A percentile compares a stretch with the other conserved stretches of the same genome.
Evolutionary conservation across 768 basidiomycete species (phyloP).

Genomic region (Phylloporus rhodoxanthus): DNA sequence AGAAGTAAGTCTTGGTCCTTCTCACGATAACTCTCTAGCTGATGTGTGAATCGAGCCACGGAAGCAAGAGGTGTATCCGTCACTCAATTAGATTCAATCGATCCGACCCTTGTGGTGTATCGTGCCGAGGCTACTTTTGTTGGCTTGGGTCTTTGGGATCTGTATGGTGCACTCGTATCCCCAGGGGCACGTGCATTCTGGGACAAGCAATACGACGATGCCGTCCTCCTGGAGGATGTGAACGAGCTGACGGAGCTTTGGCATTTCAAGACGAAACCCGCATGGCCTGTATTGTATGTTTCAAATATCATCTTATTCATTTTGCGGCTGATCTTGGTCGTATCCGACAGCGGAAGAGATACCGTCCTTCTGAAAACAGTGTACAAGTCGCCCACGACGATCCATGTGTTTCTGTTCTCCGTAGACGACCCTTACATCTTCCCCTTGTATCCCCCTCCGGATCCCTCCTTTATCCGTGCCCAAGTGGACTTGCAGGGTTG

Average conservation of each 20-base stretch:
- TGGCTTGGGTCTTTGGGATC: slow-evolving; percentile 91
- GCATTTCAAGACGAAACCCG: slow-evolving; percentile 86
- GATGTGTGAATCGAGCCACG: slow-evolving; percentile 44
- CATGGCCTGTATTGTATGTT: slow-evolving; percentile 89
- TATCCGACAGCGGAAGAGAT: slow-evolving; percentile 70
- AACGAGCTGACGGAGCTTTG: slow-evolving; percentile 89
- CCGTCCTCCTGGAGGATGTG: slow-evolving; percentile 79
- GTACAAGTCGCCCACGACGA: slow-evolving; percentile 92
- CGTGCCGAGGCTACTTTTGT: slow-evolving; percentile 97
- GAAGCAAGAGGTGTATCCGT: slow-evolving; percentile 89
- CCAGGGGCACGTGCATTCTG: slow-evolving; percentile 78
- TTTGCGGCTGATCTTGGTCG: not conserved
- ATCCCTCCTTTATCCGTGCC: slow-evolving; percentile 79
- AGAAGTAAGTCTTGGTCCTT: slow-evolving; percentile 50
- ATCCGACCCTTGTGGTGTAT: slow-evolving; percentile 93
- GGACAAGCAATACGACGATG: slow-evolving; percentile 90
- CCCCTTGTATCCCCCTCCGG: slow-evolving; percentile 59
- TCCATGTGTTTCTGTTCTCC: slow-evolving; percentile 94
- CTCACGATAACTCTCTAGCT: not conserved
- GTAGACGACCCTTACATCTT: slow-evolving; percentile 86
- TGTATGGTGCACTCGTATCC: slow-evolving; percentile 81
- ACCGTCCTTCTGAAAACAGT: slow-evolving; percentile 88
- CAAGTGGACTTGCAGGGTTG: slow-evolving; percentile 99
- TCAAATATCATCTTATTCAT: slow-evolving; percentile 7
- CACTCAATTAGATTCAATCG: slow-evolving; percentile 93